Evolutionary conservation across 2,329 filamentous ascomycete species (phyloP).

Genomic region (Sporothrix dimorphospora): DNA sequence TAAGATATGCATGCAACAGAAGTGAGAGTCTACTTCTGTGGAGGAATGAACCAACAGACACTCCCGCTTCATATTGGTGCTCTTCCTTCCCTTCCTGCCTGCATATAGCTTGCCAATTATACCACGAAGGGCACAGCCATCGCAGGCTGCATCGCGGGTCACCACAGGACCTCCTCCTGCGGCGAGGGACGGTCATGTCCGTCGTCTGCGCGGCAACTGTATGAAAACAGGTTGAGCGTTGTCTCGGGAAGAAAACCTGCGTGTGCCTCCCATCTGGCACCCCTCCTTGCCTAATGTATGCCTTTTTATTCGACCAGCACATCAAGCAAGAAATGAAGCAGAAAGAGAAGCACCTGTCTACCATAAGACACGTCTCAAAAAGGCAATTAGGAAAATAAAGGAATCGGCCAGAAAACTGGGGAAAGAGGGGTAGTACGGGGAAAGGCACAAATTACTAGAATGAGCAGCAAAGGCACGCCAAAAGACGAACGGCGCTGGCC

Average conservation of each 20-base stretch:
- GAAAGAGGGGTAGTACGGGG: constrained; percentile 25
- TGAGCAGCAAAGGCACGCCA: neutral
- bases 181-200: constrained; percentile 15
- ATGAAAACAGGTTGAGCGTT: neutral
- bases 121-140: neutral
- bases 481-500: constrained; percentile 13
- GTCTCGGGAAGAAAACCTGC: neutral
- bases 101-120: constrained; percentile 6
- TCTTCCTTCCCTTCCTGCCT: neutral
- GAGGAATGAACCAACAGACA: neutral
- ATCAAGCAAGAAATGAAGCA: neutral
- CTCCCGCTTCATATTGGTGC: neutral
- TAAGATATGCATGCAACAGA: constrained; percentile 14
- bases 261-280: neutral
- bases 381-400: constrained; percentile 11
- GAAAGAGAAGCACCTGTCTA: neutral
- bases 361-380: neutral
- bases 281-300: neutral
- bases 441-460: constrained; percentile 11
- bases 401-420: constrained; percentile 23
- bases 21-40: neutral
- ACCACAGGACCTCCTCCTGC: neutral
- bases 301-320: neutral
- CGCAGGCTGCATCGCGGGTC: neutral
- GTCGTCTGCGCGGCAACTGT: neutral